phyloP scores from a whole-genome alignment of 1,284 basidiomycete genomes.

The Cutaneotrichosporon spelunceum region DNA sequence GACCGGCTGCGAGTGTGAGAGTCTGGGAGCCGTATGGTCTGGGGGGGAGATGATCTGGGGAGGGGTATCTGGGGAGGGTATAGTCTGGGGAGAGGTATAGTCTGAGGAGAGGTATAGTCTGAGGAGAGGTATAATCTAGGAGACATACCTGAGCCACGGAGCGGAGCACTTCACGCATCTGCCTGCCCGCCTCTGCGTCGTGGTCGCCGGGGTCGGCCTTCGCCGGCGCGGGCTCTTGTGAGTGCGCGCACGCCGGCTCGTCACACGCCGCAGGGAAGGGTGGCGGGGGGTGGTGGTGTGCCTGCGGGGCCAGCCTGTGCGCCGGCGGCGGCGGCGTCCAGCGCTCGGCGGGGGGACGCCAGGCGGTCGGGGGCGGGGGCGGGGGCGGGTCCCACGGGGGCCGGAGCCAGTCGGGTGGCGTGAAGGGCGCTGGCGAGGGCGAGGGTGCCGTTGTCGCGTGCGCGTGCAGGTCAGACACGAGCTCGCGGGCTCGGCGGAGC shows the following conservation, averaged over 20 bases:
- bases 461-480: conserved; percentile 42
- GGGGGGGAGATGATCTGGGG: background rate
- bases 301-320: background rate
- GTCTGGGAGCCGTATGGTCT: no score
- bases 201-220: no score
- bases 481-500: conserved; percentile 10
- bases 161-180: conserved; percentile 48
- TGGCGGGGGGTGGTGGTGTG: background rate
- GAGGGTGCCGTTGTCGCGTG: background rate
- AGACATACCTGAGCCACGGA: conserved; percentile 49
- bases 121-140: background rate
- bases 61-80: background rate
- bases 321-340: no score
- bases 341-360: background rate
- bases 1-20: conserved; percentile 41
- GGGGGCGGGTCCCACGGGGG: conserved; percentile 10
- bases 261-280: background rate
- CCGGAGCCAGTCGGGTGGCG: conserved; percentile 7
- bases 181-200: background rate
- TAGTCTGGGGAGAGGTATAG: background rate
- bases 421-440: background rate
- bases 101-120: background rate
- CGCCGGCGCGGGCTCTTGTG: no score
- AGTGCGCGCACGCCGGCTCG: background rate
- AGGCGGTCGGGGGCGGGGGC: background rate